Evolutionary conservation across 1,139 yeast species (phyloP).

Genomic region (Geotrichum bryndzae): DNA sequence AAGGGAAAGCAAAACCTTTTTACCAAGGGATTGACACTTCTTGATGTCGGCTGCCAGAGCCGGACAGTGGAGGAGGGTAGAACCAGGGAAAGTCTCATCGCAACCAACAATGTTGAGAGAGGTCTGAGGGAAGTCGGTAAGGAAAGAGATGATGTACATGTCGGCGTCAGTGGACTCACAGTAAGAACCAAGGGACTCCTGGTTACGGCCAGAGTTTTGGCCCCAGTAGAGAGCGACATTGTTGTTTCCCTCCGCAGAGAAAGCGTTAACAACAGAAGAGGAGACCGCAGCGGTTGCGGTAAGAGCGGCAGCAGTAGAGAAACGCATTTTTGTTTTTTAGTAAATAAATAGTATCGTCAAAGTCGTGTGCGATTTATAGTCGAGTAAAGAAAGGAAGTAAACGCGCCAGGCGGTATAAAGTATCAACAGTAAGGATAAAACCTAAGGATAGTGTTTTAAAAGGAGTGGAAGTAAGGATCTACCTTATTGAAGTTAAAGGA

Average conservation of each 20-base stretch:
- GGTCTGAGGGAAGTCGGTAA: slow-evolving; percentile 50
- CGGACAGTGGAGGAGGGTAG: slow-evolving; percentile 53
- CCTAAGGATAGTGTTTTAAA: neutral
- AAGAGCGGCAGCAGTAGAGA: neutral
- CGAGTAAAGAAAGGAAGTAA: neutral
- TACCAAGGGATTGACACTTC: slow-evolving; percentile 69
- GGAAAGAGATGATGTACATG: slow-evolving; percentile 65
- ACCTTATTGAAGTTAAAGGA: neutral
- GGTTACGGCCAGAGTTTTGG: slow-evolving; percentile 62
- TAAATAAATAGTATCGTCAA: neutral
- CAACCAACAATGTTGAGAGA: slow-evolving; percentile 66
- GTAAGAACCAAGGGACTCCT: slow-evolving; percentile 57
- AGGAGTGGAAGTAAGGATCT: neutral
- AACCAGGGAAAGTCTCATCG: slow-evolving; percentile 41
- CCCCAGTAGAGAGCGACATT: slow-evolving; percentile 81
- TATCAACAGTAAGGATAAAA: neutral
- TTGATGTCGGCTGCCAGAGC: slow-evolving; percentile 62
- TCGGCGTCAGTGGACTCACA: slow-evolving; percentile 68
- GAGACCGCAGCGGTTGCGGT: neutral
- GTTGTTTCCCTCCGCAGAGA: slow-evolving; percentile 15
- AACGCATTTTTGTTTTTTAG: slow-evolving; percentile 3
- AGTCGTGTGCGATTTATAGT: neutral
- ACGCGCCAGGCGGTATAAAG: slow-evolving; percentile 9
- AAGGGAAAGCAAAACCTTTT: slow-evolving; percentile 64
- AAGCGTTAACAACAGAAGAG: slow-evolving; percentile 5